Base-by-base conservation (phyloP, 805 yeast species). In the Candida morakotiae region DNA sequence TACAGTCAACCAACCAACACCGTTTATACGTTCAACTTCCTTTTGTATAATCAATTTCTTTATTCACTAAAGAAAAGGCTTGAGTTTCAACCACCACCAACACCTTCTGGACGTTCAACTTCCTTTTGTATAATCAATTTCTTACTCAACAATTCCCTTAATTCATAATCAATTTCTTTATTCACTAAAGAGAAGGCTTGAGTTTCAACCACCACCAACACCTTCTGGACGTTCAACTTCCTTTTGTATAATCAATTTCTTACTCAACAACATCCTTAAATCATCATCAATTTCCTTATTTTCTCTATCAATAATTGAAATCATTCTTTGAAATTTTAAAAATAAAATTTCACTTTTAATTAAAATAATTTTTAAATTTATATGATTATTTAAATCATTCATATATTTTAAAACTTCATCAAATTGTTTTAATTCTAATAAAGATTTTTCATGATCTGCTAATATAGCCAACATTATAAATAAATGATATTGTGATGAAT, bases 381-480 rank as follows among this genome's bases (percentile, higher is more conserved):
- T 67, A 2, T 80, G 73, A 68, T 83, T 83, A 34, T 87, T 79
- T 41, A 93, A 70, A 51, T 91, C 97, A 61, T 93, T 93, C 77
- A 91, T 84, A 56, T 84, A 93, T 63, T 85, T 87, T 52, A 93
- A 72, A 18, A 93, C 89, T 56, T 91, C 96, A 55, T 93, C 98
- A 62, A 93, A 91, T 43, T 81, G 79, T 22, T 67, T 67, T 42
- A 93, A 67, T 28, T 80, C 76, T 44, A 81, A 77, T 21, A 91
- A 85, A 28, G 85, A 79, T 32, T 80, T 75, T 49, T 88, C 85
- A 58, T 89, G 81, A 49, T 87, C 87, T 52, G 91, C 94, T 33
- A 93, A 68, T n/a, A 93, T 81, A 0, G 95, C 93, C 47, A 91
- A 64, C 14, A 95, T 91, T 49, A 93, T 73, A 53, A 93, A 88